Evolutionary conservation across 345 rosid genomes (phyloP).

Genomic region (Cochlearia excelsa): DNA sequence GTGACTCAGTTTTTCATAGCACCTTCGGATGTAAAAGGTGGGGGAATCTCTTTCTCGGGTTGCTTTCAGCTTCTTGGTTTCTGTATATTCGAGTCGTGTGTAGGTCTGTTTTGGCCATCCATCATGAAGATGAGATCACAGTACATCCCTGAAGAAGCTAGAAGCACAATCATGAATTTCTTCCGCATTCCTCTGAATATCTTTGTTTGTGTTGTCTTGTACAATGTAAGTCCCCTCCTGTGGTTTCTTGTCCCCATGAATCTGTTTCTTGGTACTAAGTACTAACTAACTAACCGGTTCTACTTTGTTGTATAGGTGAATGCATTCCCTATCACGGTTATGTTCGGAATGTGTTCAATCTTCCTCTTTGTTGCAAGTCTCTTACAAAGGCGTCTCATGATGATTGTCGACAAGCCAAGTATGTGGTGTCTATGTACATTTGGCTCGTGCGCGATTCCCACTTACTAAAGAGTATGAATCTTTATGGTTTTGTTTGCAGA

Average conservation of each 20-base stretch:
- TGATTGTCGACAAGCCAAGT: slow-evolving; percentile 78
- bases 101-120: slow-evolving; percentile 98
- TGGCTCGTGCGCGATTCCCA: not conserved
- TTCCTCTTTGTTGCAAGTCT: slow-evolving; percentile 92
- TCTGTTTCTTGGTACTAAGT: slow-evolving; percentile 13
- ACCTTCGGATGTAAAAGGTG: slow-evolving; percentile 74
- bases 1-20: slow-evolving; percentile 49
- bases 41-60: slow-evolving; percentile 77
- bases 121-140: slow-evolving; percentile 99
- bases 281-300: slow-evolving; percentile 23
- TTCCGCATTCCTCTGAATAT: slow-evolving; percentile 95
- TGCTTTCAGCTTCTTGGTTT: slow-evolving; percentile 86
- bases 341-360: slow-evolving; percentile 97
- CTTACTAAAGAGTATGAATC: slow-evolving; percentile 6
- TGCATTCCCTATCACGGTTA: slow-evolving; percentile 87
- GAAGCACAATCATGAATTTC: slow-evolving; percentile 99
- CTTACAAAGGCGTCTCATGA: slow-evolving; percentile 80
- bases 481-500: slow-evolving; percentile 43
- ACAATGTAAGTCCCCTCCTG: slow-evolving; percentile 59
- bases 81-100: slow-evolving; percentile 94
- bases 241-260: not conserved
- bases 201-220: slow-evolving; percentile 87
- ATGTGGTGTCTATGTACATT: slow-evolving; percentile 38
- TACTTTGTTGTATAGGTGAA: slow-evolving; percentile 53
- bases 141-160: slow-evolving; percentile 97